Evolutionary conservation across 345 rosid genomes (phyloP).

Genomic region (Sonneratia alba): DNA sequence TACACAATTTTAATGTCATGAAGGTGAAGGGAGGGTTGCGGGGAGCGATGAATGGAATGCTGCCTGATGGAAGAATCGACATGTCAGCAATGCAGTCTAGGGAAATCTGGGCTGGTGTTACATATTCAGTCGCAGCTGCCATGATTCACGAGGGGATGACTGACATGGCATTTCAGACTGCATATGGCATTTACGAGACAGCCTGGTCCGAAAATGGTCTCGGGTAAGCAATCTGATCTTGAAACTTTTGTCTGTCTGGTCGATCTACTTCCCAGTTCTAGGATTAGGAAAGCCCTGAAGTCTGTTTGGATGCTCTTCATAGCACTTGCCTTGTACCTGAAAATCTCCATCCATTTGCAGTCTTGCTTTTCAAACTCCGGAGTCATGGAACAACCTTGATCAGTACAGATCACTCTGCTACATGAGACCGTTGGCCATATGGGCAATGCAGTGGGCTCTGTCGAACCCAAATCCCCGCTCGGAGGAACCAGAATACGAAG

Average conservation of each 20-base stretch:
- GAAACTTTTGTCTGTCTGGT: not conserved
- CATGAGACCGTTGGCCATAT: conserved; percentile 87
- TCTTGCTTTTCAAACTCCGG: conserved; percentile 85
- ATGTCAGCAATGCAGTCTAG: conserved; percentile 70
- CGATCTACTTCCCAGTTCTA: not conserved
- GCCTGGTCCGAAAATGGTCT: conserved; percentile 80
- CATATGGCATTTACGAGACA: conserved; percentile 63
- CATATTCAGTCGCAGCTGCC: conserved; percentile 79
- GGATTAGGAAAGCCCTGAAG: no score
- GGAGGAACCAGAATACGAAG: conserved; percentile 20
- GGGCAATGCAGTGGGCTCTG: conserved; percentile 98
- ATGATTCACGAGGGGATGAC: conserved; percentile 77
- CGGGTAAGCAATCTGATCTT: conserved; percentile 31
- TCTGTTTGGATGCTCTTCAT: not conserved
- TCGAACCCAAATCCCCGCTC: conserved; percentile 26
- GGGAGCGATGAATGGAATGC: conserved; percentile 93
- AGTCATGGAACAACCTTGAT: conserved; percentile 60
- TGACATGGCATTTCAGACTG: conserved; percentile 74
- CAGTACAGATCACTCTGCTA: conserved; percentile 60
- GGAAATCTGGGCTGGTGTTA: conserved; percentile 94
- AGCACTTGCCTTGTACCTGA: no score
- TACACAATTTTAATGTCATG: conserved; percentile 65
- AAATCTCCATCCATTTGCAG: conserved; percentile 24
- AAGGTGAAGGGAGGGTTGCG: conserved; percentile 71
- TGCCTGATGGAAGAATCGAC: conserved; percentile 72